Base-by-base conservation (phyloP, 192 early-diverging fungal species). In the Dissophora ornata region DNA sequence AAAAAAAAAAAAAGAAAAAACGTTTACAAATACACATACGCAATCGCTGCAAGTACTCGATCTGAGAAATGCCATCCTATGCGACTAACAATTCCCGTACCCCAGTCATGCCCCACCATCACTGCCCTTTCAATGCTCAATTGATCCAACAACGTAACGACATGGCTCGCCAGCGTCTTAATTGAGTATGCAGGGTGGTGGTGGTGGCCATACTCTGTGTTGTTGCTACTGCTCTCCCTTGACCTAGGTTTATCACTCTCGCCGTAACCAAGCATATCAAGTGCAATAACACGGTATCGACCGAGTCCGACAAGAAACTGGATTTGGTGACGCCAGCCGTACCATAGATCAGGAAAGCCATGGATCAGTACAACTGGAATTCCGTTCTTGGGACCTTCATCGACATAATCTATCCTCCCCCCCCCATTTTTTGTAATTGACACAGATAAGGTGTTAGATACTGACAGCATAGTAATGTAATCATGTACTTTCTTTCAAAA, bases 101-200 rank as follows among this genome's bases (percentile, higher is more conserved):
- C 62, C 89, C 90, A 92, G 74, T 92, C 90, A 49, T 92, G 90
- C 16, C 87, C 90, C n/a, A 89, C 36, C 33, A 86, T 62, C 8
- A 85, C 82, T 10, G 85, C 83, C 11, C 69, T 84, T 47, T 66
- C 78, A 2, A 86, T 33, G 13, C 67, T 51, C 51, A 90, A 57
- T 45, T 85, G 80, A 62, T 90, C 87, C 61, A 91, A 78, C 25
- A 92, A 63, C 25, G 34, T 81, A 15, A 62, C 80, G 28, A 92
- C 16, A 67, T 92, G 62, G 8, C 50, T 52, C 3, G 25, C 62
- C 4, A 64, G 3, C 15, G 22, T 21, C 26, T 29, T 64, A 13
- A 50, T 48, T 18, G 49, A 50, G 24, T 64, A 64, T 10, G 22
- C 34, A 6, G 62, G 45, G 28, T 64, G 16, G 2, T 15, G 28